These are phyloP conservation scores for Schizopora paradoxa DNA, from an alignment of 1,284 basidiomycete genomes.

Conservation along the genomic window DNA sequence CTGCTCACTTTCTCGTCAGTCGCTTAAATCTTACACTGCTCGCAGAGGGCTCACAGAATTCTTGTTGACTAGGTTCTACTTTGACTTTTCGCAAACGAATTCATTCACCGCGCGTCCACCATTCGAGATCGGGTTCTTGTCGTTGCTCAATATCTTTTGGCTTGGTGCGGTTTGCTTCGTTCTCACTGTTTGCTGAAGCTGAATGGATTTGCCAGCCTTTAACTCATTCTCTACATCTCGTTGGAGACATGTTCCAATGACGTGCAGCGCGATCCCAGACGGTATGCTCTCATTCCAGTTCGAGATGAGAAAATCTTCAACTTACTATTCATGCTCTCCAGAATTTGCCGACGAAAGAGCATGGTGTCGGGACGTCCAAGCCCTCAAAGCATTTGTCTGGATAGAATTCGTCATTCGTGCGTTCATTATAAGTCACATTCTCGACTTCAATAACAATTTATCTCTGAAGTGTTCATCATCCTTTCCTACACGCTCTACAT, in stretches of 20 bases:
- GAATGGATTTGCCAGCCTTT: conserved; percentile 35
- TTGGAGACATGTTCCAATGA: conserved; percentile 43
- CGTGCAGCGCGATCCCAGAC: conserved; percentile 43
- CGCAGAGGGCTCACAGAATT: neutral
- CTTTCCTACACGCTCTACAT: conserved; percentile 39
- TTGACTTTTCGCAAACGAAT: conserved; percentile 39
- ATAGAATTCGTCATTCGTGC: conserved; percentile 47
- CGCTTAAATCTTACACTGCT: neutral
- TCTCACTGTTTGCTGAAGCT: neutral
- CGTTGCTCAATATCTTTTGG: conserved; percentile 46
- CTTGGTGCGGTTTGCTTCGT: conserved; percentile 34
- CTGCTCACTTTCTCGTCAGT: conserved; percentile 39
- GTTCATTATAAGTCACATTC: conserved; percentile 22
- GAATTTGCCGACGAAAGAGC: conserved; percentile 40
- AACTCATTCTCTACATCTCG: conserved; percentile 56
- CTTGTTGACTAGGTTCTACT: neutral
- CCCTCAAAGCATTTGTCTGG: conserved; percentile 53
- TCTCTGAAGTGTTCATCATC: conserved; percentile 37
- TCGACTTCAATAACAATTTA: conserved; percentile 2
- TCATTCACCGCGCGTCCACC: conserved; percentile 42
- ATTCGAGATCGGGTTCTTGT: conserved; percentile 42
- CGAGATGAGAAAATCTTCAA: neutral
- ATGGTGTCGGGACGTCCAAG: conserved; percentile 52
- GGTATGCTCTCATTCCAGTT: conserved; percentile 28
- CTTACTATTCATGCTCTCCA: conserved; percentile 17